These are phyloP conservation scores for Polytrichum formosum DNA, from an alignment of 225 moss, liverwort and hornwort genomes.

Conservation along the genomic window DNA sequence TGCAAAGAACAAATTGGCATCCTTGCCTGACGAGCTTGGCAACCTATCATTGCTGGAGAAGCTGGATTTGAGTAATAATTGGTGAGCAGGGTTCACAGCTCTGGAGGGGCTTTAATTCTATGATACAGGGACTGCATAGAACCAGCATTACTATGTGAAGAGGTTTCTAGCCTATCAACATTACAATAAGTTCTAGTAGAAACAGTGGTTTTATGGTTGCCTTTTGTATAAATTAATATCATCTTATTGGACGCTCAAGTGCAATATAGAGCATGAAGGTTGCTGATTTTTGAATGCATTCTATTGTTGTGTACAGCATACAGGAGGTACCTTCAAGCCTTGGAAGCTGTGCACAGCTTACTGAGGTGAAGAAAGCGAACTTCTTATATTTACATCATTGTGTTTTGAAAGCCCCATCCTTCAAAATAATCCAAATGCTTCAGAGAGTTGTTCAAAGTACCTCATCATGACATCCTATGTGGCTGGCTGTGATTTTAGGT, in stretches of 20 bases:
- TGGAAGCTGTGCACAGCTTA: constrained; percentile 72
- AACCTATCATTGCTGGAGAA: constrained; percentile 71
- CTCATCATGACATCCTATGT: not conserved
- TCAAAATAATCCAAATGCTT: too few relatives aligned
- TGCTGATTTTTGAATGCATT: too few relatives aligned
- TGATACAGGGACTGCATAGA: not conserved
- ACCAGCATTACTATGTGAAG: too few relatives aligned
- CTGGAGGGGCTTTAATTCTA: not conserved
- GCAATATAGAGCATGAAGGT: too few relatives aligned
- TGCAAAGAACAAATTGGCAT: constrained; percentile 70
- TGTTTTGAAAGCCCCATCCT: too few relatives aligned
- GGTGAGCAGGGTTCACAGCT: constrained; percentile 40
- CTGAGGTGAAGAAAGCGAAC: constrained; percentile 61
- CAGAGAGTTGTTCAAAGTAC: too few relatives aligned
- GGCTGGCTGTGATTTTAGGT: constrained; percentile 36
- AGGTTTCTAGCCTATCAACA: too few relatives aligned
- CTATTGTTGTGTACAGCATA: constrained; percentile 46
- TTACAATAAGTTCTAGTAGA: too few relatives aligned
- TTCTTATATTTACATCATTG: too few relatives aligned
- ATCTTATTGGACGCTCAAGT: too few relatives aligned
- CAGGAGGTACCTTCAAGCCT: constrained; percentile 57
- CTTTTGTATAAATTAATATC: too few relatives aligned
- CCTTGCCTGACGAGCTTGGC: constrained; percentile 65
- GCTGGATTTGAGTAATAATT: constrained; percentile 77
- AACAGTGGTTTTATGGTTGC: too few relatives aligned